Percentiles rank a stretch among this genome's conserved stretches.
Evolutionary conservation across 2,329 filamentous ascomycete species (phyloP).

Genomic region (Cephalotrichum gorgonifer): DNA sequence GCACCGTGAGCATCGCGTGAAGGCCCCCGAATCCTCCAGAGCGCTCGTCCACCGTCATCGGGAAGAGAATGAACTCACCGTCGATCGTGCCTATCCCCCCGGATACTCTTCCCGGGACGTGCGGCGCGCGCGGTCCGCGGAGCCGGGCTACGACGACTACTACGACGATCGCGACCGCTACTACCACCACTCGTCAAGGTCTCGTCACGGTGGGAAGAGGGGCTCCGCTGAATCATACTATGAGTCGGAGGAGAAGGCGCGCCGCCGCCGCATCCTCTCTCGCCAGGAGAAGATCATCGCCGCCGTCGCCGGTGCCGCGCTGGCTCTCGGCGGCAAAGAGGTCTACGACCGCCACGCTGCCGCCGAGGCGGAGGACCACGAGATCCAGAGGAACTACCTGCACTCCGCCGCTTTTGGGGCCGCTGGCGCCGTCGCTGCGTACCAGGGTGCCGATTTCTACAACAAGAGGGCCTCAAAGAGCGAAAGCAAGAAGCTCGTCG

Average conservation of each 20-base stretch:
- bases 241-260: slow-evolving; percentile 46
- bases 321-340: slow-evolving; percentile 57
- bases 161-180: slow-evolving; percentile 31
- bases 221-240: slow-evolving; percentile 38
- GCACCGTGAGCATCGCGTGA: slow-evolving; percentile 28
- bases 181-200: slow-evolving; percentile 24
- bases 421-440: slow-evolving; percentile 53
- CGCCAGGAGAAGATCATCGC: slow-evolving; percentile 58
- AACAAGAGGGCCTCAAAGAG: slow-evolving; percentile 47
- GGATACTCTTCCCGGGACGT: slow-evolving; percentile 42
- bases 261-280: slow-evolving; percentile 37
- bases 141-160: slow-evolving; percentile 41
- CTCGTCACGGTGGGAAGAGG: slow-evolving; percentile 33
- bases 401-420: slow-evolving; percentile 52
- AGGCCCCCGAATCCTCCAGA: slow-evolving; percentile 26
- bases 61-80: slow-evolving; percentile 55
- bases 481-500: slow-evolving; percentile 41
- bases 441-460: slow-evolving; percentile 53
- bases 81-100: slow-evolving; percentile 76
- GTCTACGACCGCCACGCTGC: slow-evolving; percentile 53
- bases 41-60: slow-evolving; percentile 51
- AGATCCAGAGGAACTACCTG: slow-evolving; percentile 45
- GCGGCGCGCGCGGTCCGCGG: slow-evolving; percentile 55
- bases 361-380: slow-evolving; percentile 33
- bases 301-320: slow-evolving; percentile 52